A percentile compares a stretch with the other conserved stretches of the same genome.
phyloP scores from a whole-genome alignment of 2,329 filamentous ascomycete genomes.

The Penicillium sp. region DNA sequence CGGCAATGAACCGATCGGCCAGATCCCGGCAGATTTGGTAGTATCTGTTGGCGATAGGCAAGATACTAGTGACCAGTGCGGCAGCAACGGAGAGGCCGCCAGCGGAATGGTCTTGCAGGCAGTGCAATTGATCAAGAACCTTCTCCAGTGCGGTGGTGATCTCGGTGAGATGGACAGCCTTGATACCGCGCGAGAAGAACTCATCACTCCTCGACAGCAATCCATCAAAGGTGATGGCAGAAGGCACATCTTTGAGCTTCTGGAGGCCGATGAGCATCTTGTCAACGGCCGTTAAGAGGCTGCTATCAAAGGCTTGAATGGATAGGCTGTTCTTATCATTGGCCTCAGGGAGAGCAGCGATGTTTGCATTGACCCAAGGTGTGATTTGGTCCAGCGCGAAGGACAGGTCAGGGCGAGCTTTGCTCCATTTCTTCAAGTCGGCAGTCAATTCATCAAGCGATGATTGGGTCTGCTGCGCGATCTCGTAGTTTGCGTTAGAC shows the following conservation, averaged over 20 bases:
- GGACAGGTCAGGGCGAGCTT: constrained; percentile 55
- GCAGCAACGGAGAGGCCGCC: constrained; percentile 47
- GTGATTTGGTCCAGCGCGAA: constrained; percentile 66
- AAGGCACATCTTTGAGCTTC: constrained; percentile 56
- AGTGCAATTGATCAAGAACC: constrained; percentile 46
- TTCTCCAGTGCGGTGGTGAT: constrained; percentile 48
- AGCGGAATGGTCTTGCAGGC: constrained; percentile 43
- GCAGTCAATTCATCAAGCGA: constrained; percentile 30
- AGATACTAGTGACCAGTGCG: constrained; percentile 58
- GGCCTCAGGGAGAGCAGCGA: constrained; percentile 8
- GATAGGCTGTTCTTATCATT: constrained; percentile 21
- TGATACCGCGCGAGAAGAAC: constrained; percentile 53
- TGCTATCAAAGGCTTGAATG: constrained; percentile 52
- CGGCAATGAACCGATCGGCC: constrained; percentile 56
- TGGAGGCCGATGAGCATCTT: constrained; percentile 77
- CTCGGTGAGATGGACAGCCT: constrained; percentile 57
- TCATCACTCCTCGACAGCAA: constrained; percentile 62
- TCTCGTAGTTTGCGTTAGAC: constrained; percentile 28
- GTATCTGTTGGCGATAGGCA: constrained; percentile 76
- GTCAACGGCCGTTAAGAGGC: constrained; percentile 66
- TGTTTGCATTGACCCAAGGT: constrained; percentile 56
- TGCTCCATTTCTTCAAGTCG: constrained; percentile 46
- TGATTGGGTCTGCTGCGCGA: constrained; percentile 25
- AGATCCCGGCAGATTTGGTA: constrained; percentile 57
- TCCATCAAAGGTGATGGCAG: constrained; percentile 57